A percentile compares a stretch with the other conserved stretches of the same genome.
Conservation (phyloP, 768 basidiomycete genomes). For the Clavaria fumosa region DNA sequence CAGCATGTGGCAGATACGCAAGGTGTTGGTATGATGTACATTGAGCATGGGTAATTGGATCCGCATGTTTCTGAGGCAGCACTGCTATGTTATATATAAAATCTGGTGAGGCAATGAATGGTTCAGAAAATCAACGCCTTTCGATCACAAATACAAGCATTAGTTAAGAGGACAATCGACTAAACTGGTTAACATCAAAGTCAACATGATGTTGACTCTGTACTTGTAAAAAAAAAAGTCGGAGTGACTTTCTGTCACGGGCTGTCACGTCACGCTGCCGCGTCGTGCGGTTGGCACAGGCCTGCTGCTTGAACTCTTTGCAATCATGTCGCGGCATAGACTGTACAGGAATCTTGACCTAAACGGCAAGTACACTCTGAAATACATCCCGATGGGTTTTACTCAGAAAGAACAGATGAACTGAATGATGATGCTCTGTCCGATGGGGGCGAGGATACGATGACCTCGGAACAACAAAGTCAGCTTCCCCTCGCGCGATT, state of each 20-base stretch:
- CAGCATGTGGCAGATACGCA: conserved; percentile 69
- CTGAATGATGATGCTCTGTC: conserved; percentile 70
- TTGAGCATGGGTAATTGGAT: background rate
- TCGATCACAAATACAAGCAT: no score
- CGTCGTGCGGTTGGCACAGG: background rate
- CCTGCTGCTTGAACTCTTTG: conserved; percentile 6
- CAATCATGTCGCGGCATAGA: conserved; percentile 80
- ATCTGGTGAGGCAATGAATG: no score
- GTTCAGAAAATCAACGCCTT: no score
- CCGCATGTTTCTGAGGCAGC: background rate
- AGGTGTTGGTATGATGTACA: conserved; percentile 49
- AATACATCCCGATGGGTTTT: conserved; percentile 1
- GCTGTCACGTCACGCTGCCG: no score
- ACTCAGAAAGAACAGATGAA: conserved; percentile 41
- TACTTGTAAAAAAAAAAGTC: no score
- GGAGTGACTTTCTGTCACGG: no score
- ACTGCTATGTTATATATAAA: no score
- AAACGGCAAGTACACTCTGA: conserved; percentile 29
- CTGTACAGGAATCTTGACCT: conserved; percentile 77
- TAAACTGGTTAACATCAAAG: no score
- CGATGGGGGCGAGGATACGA: conserved; percentile 62
- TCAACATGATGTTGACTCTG: no score
- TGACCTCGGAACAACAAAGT: conserved; percentile 80
- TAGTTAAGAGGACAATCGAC: no score
- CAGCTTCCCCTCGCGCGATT: conserved; percentile 5